A percentile compares a stretch with the other conserved stretches of the same genome.
phyloP scores from a whole-genome alignment of 2,329 filamentous ascomycete species.

The Pseudogymnoascus sp. region DNA sequence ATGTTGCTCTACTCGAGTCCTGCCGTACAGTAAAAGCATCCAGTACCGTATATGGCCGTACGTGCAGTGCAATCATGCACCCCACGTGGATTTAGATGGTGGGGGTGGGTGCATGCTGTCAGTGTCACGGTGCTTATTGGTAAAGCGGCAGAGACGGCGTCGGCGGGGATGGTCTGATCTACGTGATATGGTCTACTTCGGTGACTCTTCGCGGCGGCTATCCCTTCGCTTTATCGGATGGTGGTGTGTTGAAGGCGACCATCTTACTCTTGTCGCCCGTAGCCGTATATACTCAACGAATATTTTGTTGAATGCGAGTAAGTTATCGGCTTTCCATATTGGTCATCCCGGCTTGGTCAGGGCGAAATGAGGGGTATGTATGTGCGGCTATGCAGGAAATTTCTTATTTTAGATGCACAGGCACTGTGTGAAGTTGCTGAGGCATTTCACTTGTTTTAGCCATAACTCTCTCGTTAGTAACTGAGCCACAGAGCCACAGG shows the following conservation, averaged over 20 bases:
- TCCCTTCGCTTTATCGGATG: neutral
- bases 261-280: neutral
- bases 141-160: neutral
- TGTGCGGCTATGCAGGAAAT: neutral
- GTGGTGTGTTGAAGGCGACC: neutral
- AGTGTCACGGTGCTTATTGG: neutral
- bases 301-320: neutral
- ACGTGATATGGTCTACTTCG: neutral
- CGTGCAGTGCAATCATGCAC: conserved; percentile 3
- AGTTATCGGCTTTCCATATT: neutral
- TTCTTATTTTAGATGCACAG: neutral
- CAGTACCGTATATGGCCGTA: neutral
- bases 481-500: neutral
- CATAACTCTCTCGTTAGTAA: neutral
- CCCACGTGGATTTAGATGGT: conserved; percentile 1
- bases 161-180: neutral
- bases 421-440: neutral
- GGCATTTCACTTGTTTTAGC: neutral
- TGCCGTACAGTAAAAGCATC: neutral
- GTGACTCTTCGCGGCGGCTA: neutral
- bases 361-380: neutral
- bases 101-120: conserved; percentile 4
- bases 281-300: neutral
- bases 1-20: neutral
- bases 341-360: neutral